Percentiles rank a stretch among this genome's conserved stretches.
These are phyloP conservation scores for Penicillium lividum DNA, from an alignment of 495 filamentous ascomycete genomes.

Conservation along the genomic window DNA sequence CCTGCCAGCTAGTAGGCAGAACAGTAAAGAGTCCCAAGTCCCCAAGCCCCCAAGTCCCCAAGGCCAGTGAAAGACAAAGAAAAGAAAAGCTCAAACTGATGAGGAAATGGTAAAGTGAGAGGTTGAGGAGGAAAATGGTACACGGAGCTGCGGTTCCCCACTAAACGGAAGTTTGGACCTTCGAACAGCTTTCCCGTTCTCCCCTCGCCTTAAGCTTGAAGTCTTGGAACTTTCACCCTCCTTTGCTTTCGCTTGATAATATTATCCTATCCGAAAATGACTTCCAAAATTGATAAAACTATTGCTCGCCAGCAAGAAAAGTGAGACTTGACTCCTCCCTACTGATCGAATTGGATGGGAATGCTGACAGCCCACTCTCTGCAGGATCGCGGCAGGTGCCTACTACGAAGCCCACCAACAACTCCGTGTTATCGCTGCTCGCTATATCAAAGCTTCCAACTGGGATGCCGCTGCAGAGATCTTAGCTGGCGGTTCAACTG, in stretches of 20 bases:
- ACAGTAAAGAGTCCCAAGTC: background rate
- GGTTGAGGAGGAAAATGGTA: background rate
- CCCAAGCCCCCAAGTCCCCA: background rate
- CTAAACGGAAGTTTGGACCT: constrained; percentile 4
- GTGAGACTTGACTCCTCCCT: constrained; percentile 38
- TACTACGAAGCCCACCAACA: constrained; percentile 99
- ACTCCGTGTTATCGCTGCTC: constrained; percentile 86
- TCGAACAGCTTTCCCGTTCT: constrained; percentile 25
- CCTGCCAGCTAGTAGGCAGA: background rate
- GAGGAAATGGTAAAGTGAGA: background rate
- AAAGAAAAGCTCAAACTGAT: background rate
- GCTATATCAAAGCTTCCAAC: constrained; percentile 84
- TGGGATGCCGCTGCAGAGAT: constrained; percentile 84
- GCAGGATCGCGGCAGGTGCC: constrained; percentile 84
- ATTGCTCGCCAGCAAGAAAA: constrained; percentile 70
- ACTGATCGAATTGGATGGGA: background rate
- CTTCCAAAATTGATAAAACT: constrained; percentile 70
- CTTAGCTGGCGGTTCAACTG: constrained; percentile 77
- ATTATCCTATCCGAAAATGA: constrained; percentile 39
- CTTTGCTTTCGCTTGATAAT: constrained; percentile 1
- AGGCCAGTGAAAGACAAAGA: background rate
- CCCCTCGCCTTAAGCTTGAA: constrained; percentile 17
- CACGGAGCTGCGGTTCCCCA: constrained; percentile 11
- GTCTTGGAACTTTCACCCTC: background rate
- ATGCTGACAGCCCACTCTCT: constrained; percentile 16